These are phyloP conservation scores for Neofusicoccum kwambonambiense DNA, from an alignment of 2,329 filamentous ascomycete genomes.

Conservation along the genomic window DNA sequence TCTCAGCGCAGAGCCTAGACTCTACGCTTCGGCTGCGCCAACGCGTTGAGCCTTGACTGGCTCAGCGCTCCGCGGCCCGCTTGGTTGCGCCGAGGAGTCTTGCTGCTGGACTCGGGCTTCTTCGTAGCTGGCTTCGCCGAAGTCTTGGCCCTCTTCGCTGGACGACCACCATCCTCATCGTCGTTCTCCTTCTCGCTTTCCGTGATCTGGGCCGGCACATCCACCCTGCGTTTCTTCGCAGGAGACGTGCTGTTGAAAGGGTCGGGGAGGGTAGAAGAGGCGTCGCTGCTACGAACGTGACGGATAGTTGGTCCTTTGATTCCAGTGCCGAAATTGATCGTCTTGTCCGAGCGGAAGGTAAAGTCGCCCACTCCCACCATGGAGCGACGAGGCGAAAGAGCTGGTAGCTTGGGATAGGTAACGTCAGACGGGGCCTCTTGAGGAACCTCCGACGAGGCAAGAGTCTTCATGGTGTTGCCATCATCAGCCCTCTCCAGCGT, in stretches of 20 bases:
- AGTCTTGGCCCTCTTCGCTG: constrained; percentile 34
- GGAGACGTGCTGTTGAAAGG: constrained; percentile 22
- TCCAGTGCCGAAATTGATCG: constrained; percentile 44
- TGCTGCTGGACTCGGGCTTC: constrained; percentile 24
- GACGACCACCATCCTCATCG: constrained; percentile 31
- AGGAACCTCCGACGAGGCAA: constrained; percentile 33
- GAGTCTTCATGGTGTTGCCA: constrained; percentile 27
- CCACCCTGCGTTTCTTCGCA: constrained; percentile 47
- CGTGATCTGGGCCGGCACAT: constrained; percentile 27
- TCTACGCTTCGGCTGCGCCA: constrained; percentile 39
- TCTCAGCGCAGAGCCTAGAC: neutral
- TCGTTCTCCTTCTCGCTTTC: constrained; percentile 47
- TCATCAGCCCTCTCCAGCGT: constrained; percentile 38
- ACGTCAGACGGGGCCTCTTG: constrained; percentile 27
- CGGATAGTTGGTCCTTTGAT: constrained; percentile 33
- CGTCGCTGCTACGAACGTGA: constrained; percentile 46
- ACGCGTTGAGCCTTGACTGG: constrained; percentile 37
- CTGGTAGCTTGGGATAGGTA: constrained; percentile 39
- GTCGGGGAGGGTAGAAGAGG: constrained; percentile 24
- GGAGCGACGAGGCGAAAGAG: constrained; percentile 27
- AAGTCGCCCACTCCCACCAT: constrained; percentile 42
- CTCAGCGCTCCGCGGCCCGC: constrained; percentile 33
- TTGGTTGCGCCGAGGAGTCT: constrained; percentile 23
- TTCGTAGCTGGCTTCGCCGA: constrained; percentile 30
- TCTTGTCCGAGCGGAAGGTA: constrained; percentile 48